A percentile compares a stretch with the other conserved stretches of the same genome.
Evolutionary conservation across 805 yeast species (phyloP).

Genomic region (Candida xiaguanensis): DNA sequence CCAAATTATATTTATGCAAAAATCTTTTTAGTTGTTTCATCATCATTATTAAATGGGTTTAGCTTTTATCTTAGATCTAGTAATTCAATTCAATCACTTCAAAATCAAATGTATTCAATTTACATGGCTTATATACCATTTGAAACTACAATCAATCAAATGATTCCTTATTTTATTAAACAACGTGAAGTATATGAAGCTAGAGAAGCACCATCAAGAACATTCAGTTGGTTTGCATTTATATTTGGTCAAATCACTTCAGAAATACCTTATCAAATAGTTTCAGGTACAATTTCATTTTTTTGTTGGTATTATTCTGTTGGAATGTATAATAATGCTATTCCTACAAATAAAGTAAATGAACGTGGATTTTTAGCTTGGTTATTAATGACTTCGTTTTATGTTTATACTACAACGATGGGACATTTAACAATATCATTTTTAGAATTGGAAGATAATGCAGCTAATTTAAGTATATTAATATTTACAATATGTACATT

Average conservation of each 20-base stretch:
- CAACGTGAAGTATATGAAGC: constrained; percentile 40
- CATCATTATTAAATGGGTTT: constrained; percentile 70
- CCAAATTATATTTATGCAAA: constrained; percentile 63
- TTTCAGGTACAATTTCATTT: constrained; percentile 39
- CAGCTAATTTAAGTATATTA: constrained; percentile 55
- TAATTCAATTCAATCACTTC: constrained; percentile 53
- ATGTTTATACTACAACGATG: constrained; percentile 31
- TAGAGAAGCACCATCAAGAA: constrained; percentile 40
- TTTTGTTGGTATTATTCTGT: constrained; percentile 63
- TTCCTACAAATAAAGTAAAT: constrained; percentile 32
- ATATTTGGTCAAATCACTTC: constrained; percentile 38
- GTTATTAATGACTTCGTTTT: constrained; percentile 5
- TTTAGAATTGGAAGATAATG: constrained; percentile 40
- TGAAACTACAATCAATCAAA: constrained; percentile 36
- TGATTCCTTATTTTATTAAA: constrained; percentile 38
- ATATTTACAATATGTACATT: constrained; percentile 54
- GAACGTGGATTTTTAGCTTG: constrained; percentile 4
- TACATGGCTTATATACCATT: constrained; percentile 42
- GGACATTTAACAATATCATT: constrained; percentile 48
- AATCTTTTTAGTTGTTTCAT: constrained; percentile 47
- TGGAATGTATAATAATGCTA: constrained; percentile 47
- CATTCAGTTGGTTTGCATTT: constrained; percentile 42
- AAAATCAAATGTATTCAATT: constrained; percentile 59
- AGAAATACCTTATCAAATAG: constrained; percentile 46
- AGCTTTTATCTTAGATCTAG: constrained; percentile 63